phyloP scores from a whole-genome alignment of 768 basidiomycete genomes.

The Tephrocybe rancida region DNA sequence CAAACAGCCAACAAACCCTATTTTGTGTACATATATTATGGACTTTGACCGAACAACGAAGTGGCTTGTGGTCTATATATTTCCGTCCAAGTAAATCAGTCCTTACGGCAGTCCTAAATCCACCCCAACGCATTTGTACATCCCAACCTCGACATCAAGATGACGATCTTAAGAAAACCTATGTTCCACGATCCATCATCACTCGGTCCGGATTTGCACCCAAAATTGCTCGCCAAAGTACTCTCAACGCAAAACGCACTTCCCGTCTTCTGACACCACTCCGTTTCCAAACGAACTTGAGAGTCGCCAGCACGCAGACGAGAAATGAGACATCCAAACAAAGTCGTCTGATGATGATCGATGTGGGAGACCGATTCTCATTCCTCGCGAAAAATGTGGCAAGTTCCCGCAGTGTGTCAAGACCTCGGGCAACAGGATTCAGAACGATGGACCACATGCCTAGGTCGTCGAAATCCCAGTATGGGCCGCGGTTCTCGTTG shows the following conservation, averaged over 20 bases:
- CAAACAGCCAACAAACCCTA: conserved; percentile 3
- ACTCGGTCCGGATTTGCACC: conserved; percentile 50
- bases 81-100: conserved; percentile 8
- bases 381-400: conserved; percentile 60
- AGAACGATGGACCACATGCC: conserved; percentile 82
- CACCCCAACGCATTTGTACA: background rate
- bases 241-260: conserved; percentile 61
- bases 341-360: conserved; percentile 70
- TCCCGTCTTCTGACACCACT: conserved; percentile 73
- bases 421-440: conserved; percentile 58
- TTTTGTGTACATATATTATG: conserved; percentile 16
- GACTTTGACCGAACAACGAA: conserved; percentile 1
- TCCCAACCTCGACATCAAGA: background rate
- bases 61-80: conserved; percentile 7
- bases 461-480: conserved; percentile 79
- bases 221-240: conserved; percentile 71
- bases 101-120: background rate
- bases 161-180: conserved; percentile 12
- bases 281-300: conserved; percentile 64
- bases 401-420: conserved; percentile 50
- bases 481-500: conserved; percentile 32
- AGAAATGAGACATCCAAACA: conserved; percentile 81
- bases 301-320: conserved; percentile 58
- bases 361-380: conserved; percentile 64
- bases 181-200: conserved; percentile 56